Evolutionary conservation across 768 basidiomycete species (phyloP).

Genomic region (Lactarius akahatsu): DNA sequence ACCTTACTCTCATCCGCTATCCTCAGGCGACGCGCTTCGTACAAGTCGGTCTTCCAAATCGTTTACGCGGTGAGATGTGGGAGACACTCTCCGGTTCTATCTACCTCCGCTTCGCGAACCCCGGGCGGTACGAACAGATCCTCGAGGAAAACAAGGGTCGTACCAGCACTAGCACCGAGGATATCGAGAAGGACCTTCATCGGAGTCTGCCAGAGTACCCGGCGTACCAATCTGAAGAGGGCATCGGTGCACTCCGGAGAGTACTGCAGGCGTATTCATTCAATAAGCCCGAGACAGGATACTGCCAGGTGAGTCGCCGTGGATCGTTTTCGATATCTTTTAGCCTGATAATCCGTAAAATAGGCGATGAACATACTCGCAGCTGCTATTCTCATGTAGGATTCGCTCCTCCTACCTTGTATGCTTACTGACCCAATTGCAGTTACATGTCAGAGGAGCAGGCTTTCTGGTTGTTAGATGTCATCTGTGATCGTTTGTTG

Average conservation of each 20-base stretch:
- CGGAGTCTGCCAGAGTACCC: constrained; percentile 95
- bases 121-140: constrained; percentile 75
- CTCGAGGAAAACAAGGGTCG: constrained; percentile 75
- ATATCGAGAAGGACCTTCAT: constrained; percentile 98
- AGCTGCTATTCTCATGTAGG: constrained; percentile 90
- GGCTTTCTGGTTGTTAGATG: constrained; percentile 94
- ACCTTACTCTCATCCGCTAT: constrained; percentile 92
- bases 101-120: constrained; percentile 84
- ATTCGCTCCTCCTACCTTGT: constrained; percentile 11
- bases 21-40: constrained; percentile 96
- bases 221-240: constrained; percentile 89
- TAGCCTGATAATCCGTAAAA: constrained; percentile 6
- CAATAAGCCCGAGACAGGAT: constrained; percentile 91
- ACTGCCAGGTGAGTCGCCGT: constrained; percentile 69
- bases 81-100: constrained; percentile 94
- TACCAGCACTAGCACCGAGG: constrained; percentile 87
- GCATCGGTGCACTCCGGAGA: constrained; percentile 78
- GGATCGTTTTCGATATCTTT: constrained; percentile 1
- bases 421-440: constrained; percentile 17
- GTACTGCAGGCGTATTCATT: constrained; percentile 96
- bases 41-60: constrained; percentile 93
- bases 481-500: constrained; percentile 89
- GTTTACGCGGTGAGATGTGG: constrained; percentile 97
- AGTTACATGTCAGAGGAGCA: constrained; percentile 99
- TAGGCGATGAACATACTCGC: constrained; percentile 98